These are phyloP conservation scores for Albugo candida DNA, from an alignment of 352 stramenopile genomes.

Conservation along the genomic window DNA sequence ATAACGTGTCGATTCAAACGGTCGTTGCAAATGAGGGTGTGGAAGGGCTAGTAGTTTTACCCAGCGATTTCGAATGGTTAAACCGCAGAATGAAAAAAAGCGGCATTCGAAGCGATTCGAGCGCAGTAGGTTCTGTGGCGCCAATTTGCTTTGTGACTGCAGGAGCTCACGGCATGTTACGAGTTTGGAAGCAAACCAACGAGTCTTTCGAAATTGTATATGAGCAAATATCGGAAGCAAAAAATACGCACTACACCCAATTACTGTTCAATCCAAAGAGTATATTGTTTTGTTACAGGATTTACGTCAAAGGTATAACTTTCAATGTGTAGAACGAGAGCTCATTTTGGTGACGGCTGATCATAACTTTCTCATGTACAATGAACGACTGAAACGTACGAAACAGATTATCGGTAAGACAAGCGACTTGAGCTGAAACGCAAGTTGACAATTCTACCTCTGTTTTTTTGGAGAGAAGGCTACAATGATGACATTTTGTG, in stretches of 20 bases:
- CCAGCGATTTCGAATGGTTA: constrained; percentile 32
- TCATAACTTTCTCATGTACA: constrained; percentile 76
- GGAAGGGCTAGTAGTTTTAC: constrained; percentile 85
- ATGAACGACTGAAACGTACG: constrained; percentile 38
- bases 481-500: constrained; percentile 98
- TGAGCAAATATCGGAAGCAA: constrained; percentile 25
- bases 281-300: constrained; percentile 3
- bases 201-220: constrained; percentile 21
- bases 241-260: constrained; percentile 24
- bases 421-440: background rate
- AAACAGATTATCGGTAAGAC: constrained; percentile 49
- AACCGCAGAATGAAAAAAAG: constrained; percentile 7
- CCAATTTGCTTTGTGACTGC: constrained; percentile 83
- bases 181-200: constrained; percentile 36
- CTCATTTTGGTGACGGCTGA: constrained; percentile 63
- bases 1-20: constrained; percentile 78
- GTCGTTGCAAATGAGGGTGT: constrained; percentile 88
- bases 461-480: constrained; percentile 21
- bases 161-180: constrained; percentile 80
- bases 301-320: background rate
- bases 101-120: constrained; percentile 10
- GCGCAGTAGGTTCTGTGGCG: constrained; percentile 19
- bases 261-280: constrained; percentile 29
- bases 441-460: no score
- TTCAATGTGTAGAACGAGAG: constrained; percentile 11